Conservation (phyloP, 2,329 filamentous ascomycete species). For the Neofusicoccum umdonicola region DNA sequence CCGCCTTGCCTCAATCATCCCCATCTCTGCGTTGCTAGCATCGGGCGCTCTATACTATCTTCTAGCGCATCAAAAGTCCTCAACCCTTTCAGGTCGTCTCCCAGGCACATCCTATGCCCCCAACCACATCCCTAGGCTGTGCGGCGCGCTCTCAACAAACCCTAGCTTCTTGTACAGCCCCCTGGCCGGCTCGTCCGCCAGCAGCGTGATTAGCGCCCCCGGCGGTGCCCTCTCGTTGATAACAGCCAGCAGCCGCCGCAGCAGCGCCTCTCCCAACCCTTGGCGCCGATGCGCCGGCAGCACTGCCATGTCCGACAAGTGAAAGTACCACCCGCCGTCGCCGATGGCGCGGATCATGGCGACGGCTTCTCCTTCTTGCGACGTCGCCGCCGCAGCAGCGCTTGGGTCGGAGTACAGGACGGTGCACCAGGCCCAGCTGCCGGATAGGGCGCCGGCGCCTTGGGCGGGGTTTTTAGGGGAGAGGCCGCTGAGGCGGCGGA, state of each 20-base stretch:
- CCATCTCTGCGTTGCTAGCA: too few relatives aligned
- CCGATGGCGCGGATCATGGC: slow-evolving; percentile 50
- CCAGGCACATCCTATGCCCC: neutral
- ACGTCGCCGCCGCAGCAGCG: neutral
- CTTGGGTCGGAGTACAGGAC: slow-evolving; percentile 28
- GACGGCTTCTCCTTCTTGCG: slow-evolving; percentile 23
- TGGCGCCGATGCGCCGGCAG: slow-evolving; percentile 44
- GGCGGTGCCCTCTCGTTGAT: slow-evolving; percentile 38
- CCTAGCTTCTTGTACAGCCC: slow-evolving; percentile 43
- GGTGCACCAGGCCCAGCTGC: slow-evolving; percentile 47
- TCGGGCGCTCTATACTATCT: too few relatives aligned
- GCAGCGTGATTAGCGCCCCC: slow-evolving; percentile 40
- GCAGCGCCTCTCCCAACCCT: slow-evolving; percentile 43
- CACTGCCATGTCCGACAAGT: slow-evolving; percentile 49
- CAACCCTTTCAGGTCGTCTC: neutral
- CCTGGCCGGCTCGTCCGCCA: slow-evolving; percentile 43
- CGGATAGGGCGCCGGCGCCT: slow-evolving; percentile 33
- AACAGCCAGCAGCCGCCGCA: slow-evolving; percentile 39
- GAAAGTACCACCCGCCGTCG: slow-evolving; percentile 52
- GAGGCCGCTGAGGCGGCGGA: slow-evolving; percentile 39
- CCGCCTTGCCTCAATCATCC: too few relatives aligned
- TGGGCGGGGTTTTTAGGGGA: slow-evolving; percentile 39
- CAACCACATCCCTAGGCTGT: slow-evolving; percentile 36
- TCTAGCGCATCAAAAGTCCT: neutral
- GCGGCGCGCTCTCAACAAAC: slow-evolving; percentile 34